These are phyloP conservation scores for Tylopilus balloui DNA, from an alignment of 768 basidiomycete genomes.

Conservation along the genomic window DNA sequence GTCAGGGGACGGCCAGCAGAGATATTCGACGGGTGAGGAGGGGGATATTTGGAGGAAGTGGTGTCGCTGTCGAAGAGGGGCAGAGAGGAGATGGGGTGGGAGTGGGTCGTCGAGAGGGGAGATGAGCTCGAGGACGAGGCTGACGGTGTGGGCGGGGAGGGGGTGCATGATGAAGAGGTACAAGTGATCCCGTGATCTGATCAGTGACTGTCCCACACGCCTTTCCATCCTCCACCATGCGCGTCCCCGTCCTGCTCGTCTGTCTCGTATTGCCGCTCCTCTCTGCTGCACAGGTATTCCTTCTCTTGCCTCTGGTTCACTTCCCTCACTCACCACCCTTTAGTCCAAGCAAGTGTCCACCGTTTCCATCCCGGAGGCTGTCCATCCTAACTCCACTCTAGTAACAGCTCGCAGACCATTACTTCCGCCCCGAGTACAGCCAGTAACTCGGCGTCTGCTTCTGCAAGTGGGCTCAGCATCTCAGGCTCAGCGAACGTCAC, in stretches of 20 bases:
- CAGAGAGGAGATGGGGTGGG: slow-evolving; percentile 58
- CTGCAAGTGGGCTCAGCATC: slow-evolving; percentile 20
- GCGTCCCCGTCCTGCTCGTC: slow-evolving; percentile 31
- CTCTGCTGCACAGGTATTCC: slow-evolving; percentile 32
- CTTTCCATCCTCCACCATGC: slow-evolving; percentile 21
- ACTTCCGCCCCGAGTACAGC: slow-evolving; percentile 42
- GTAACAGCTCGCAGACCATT: slow-evolving; percentile 40
- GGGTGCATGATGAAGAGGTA: slow-evolving; percentile 29
- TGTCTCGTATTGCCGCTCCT: slow-evolving; percentile 26
- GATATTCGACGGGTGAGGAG: slow-evolving; percentile 49
- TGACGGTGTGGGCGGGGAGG: slow-evolving; percentile 36
- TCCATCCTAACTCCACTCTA: slow-evolving; percentile 39
- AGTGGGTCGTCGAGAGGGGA: slow-evolving; percentile 47
- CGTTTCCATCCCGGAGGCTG: slow-evolving; percentile 6
- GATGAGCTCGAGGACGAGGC: slow-evolving; percentile 55
- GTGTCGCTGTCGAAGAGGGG: slow-evolving; percentile 57
- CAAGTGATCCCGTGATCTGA: not conserved
- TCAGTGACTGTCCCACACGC: slow-evolving; percentile 5
- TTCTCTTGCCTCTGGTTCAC: not conserved
- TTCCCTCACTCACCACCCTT: slow-evolving; percentile 4
- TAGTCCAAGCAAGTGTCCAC: slow-evolving; percentile 39
- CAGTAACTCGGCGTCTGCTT: slow-evolving; percentile 18
- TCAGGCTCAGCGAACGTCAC: slow-evolving; percentile 19
- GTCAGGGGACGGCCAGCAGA: slow-evolving; percentile 59
- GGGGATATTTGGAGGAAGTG: slow-evolving; percentile 54